Evolutionary conservation across 2,329 filamentous ascomycete genomes (phyloP).

Genomic region (Graphiopsis chlorocephala): DNA sequence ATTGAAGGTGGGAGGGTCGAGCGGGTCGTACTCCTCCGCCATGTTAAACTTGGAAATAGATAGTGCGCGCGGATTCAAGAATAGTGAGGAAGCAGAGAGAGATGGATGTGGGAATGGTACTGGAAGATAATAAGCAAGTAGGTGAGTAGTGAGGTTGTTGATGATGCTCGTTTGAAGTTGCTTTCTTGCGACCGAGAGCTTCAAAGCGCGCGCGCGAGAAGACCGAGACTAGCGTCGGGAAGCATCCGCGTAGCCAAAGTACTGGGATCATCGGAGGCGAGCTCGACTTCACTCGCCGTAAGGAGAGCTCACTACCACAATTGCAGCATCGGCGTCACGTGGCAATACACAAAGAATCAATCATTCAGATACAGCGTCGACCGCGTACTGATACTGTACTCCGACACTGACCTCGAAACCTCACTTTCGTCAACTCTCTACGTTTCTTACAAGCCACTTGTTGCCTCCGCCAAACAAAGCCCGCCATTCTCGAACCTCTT

Average conservation of each 20-base stretch:
- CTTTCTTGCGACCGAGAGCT: constrained; percentile 11
- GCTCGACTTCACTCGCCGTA: constrained; percentile 4
- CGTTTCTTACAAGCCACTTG: neutral
- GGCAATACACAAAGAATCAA: neutral
- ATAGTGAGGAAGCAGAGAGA: neutral
- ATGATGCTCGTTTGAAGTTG: neutral
- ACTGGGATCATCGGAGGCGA: neutral
- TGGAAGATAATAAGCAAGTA: neutral
- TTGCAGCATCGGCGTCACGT: neutral
- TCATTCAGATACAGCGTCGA: neutral
- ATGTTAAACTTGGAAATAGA: constrained; percentile 32
- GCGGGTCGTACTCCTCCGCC: constrained; percentile 42
- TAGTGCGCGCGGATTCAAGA: neutral
- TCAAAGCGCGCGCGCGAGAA: constrained; percentile 1
- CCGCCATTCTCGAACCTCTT: neutral
- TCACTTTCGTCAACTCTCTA: neutral
- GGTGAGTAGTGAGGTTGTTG: neutral
- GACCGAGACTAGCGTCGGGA: neutral
- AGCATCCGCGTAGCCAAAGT: neutral
- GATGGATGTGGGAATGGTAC: neutral
- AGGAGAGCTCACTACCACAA: neutral
- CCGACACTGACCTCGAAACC: neutral
- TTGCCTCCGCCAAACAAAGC: constrained; percentile 7
- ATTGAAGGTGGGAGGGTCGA: constrained; percentile 25
- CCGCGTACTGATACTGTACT: neutral